phyloP scores from a whole-genome alignment of 768 basidiomycete species.

The Botryobasidium botryosum region DNA sequence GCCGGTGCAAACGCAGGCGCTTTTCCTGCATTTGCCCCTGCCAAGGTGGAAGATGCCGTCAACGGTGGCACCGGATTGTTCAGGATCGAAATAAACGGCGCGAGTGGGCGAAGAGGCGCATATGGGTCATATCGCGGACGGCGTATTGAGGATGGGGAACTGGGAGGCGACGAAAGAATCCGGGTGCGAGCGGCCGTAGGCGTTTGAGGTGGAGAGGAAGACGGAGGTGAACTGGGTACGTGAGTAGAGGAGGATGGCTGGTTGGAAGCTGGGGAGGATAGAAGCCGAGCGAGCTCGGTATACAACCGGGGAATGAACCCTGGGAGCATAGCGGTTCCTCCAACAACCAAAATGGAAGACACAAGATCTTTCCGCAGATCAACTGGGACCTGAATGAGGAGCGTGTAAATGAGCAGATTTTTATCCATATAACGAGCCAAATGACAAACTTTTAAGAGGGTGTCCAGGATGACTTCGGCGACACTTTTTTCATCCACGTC shows the following conservation, averaged over 20 bases:
- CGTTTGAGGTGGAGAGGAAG: neutral
- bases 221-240: neutral
- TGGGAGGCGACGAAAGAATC: constrained; percentile 6
- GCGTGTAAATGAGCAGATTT: neutral
- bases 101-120: constrained; percentile 49
- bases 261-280: constrained; percentile 26
- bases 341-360: constrained; percentile 69
- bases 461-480: constrained; percentile 64
- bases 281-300: constrained; percentile 47
- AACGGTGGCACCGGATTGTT: constrained; percentile 61
- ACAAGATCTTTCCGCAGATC: constrained; percentile 77
- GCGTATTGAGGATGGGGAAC: neutral
- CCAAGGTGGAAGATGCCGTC: constrained; percentile 29
- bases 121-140: constrained; percentile 47
- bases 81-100: constrained; percentile 59
- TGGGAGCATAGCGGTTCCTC: constrained; percentile 83
- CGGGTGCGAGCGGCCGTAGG: constrained; percentile 1
- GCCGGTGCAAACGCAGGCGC: constrained; percentile 79
- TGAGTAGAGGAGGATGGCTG: neutral
- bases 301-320: constrained; percentile 88
- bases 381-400: constrained; percentile 50
- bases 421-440: neutral
- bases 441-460: constrained; percentile 50
- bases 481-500: constrained; percentile 78
- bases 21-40: constrained; percentile 50